Percentiles rank a stretch among this genome's conserved stretches.
Evolutionary conservation across 129 eudicot species (phyloP).

Genomic region (Centaurea solstitialis): DNA sequence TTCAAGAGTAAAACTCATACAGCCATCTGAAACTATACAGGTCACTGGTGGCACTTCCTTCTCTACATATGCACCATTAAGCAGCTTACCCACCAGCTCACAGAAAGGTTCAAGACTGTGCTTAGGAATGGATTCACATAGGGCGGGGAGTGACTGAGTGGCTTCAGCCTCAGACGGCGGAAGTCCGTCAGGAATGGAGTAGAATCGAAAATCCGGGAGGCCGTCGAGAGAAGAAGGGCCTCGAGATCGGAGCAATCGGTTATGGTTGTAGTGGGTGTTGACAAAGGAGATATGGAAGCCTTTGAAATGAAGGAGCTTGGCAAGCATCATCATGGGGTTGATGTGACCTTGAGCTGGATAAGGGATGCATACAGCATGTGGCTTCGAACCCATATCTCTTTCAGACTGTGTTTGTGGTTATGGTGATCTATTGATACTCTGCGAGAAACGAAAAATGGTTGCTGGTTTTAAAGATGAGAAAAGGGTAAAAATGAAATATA

Average conservation of each 20-base stretch:
- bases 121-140: conserved; percentile 29
- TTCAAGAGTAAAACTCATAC: conserved; percentile 60
- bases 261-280: conserved; percentile 58
- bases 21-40: conserved; percentile 66
- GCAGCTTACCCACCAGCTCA: conserved; percentile 24
- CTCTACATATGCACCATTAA: too few species aligned
- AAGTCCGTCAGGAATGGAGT: conserved; percentile 60
- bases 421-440: neutral
- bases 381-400: conserved; percentile 27
- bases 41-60: conserved; percentile 55
- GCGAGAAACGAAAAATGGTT: neutral
- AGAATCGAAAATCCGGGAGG: conserved; percentile 54
- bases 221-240: conserved; percentile 46
- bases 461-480: neutral
- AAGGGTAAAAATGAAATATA: neutral
- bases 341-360: conserved; percentile 64
- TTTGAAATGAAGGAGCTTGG: conserved; percentile 46
- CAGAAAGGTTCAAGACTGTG: conserved; percentile 43
- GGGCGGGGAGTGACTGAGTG: conserved; percentile 51
- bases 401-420: neutral
- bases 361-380: conserved; percentile 53
- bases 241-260: conserved; percentile 55
- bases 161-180: conserved; percentile 49
- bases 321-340: conserved; percentile 54
- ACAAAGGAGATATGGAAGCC: conserved; percentile 65